phyloP scores from a whole-genome alignment of 331 rosid genomes.

The Erythrophleum ivorense region DNA sequence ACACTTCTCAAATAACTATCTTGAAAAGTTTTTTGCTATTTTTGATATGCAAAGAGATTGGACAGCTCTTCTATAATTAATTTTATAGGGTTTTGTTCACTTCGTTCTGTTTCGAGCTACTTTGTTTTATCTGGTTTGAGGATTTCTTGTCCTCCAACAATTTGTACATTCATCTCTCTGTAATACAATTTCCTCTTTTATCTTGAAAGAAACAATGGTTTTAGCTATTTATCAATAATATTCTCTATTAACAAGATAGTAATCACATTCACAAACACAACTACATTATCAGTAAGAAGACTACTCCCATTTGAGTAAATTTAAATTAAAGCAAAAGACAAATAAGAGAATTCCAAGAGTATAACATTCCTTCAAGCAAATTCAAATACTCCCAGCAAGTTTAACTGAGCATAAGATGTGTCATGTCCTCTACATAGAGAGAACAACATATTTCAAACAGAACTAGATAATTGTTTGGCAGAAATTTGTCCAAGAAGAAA shows the following conservation, averaged over 20 bases:
- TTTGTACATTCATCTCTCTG: neutral
- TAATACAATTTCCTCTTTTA: too few relatives aligned
- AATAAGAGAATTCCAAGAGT: constrained; percentile 24
- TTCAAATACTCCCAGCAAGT: constrained; percentile 29
- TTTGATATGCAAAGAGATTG: neutral
- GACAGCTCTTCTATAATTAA: neutral
- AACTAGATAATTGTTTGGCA: constrained; percentile 9
- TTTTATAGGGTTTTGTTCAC: neutral
- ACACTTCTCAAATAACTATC: constrained; percentile 14
- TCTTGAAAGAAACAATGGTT: neutral
- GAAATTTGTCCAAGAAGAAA: constrained; percentile 13
- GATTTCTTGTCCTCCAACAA: too few relatives aligned
- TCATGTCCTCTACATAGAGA: neutral
- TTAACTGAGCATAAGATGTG: constrained; percentile 1
- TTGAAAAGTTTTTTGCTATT: constrained; percentile 24
- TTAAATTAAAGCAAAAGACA: constrained; percentile 14
- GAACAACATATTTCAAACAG: constrained; percentile 18
- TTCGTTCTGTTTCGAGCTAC: too few relatives aligned
- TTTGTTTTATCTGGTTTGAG: too few relatives aligned
- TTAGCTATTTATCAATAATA: constrained; percentile 28
- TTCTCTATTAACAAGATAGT: neutral
- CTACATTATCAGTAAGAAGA: neutral
- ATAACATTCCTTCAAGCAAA: constrained; percentile 16
- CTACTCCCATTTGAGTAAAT: neutral
- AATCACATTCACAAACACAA: neutral